Evolutionary conservation across 108 stramenopile genomes (phyloP).

Genomic region (Parietichytrium sp.): DNA sequence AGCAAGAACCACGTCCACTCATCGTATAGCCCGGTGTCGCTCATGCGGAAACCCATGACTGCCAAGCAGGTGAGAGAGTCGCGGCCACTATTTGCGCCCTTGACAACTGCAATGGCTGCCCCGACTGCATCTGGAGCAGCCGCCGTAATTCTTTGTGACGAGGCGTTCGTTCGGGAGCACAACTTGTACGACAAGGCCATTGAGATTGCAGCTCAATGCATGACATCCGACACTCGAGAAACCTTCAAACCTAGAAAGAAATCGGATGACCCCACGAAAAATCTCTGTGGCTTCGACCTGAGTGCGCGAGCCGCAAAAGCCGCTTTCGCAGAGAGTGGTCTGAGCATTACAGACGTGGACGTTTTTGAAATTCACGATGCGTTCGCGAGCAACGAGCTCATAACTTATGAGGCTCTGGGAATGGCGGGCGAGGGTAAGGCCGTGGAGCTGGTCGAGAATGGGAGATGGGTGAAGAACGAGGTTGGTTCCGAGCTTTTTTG

Average conservation of each 20-base stretch:
- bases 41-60: background rate
- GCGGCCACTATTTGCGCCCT: background rate
- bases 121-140: slow-evolving; percentile 9
- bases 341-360: background rate
- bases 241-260: background rate
- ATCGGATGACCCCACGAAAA: background rate
- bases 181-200: slow-evolving; percentile 3
- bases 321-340: background rate
- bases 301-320: background rate
- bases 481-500: no score
- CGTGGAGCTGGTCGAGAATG: background rate
- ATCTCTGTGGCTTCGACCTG: background rate
- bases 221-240: slow-evolving; percentile 19
- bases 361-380: slow-evolving; percentile 13
- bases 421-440: slow-evolving; percentile 9
- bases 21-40: background rate
- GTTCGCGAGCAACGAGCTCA: slow-evolving; percentile 27
- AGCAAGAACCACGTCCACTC: slow-evolving; percentile 20
- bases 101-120: background rate
- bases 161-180: background rate
- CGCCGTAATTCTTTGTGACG: background rate
- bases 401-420: slow-evolving; percentile 28
- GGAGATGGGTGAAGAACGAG: no score
- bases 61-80: background rate
- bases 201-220: slow-evolving; percentile 17